Conservation (phyloP, 73 alveolate species). For the Paramecium bursaria region DNA sequence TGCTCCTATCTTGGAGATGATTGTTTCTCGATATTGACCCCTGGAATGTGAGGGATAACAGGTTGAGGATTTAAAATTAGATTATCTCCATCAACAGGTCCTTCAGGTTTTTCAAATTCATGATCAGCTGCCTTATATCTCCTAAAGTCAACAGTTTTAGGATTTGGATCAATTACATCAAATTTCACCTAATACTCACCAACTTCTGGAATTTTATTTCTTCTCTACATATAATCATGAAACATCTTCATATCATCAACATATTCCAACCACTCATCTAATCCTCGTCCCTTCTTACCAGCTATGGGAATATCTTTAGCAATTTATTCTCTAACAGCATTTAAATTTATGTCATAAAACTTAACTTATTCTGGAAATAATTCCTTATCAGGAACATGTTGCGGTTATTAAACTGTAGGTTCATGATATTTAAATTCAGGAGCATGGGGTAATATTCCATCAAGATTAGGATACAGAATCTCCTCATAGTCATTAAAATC, state of each 20-base stretch:
- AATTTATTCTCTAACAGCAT: slow-evolving; percentile 76
- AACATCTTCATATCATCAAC: slow-evolving; percentile 72
- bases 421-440: slow-evolving; percentile 73
- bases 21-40: slow-evolving; percentile 35
- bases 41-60: slow-evolving; percentile 40
- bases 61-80: slow-evolving; percentile 76
- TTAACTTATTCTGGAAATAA: slow-evolving; percentile 74
- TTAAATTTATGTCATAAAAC: slow-evolving; percentile 77
- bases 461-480: slow-evolving; percentile 76
- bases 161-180: slow-evolving; percentile 72
- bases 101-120: slow-evolving; percentile 68
- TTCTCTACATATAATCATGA: slow-evolving; percentile 57
- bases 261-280: slow-evolving; percentile 71
- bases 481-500: slow-evolving; percentile 75
- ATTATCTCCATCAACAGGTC: slow-evolving; percentile 79
- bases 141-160: slow-evolving; percentile 64
- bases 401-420: slow-evolving; percentile 72
- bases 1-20: slow-evolving; percentile 63
- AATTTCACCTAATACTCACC: slow-evolving; percentile 78
- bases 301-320: slow-evolving; percentile 79
- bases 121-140: slow-evolving; percentile 66
- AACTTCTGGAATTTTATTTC: slow-evolving; percentile 73
- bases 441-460: slow-evolving; percentile 74
- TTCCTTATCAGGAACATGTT: slow-evolving; percentile 77
- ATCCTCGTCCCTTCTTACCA: slow-evolving; percentile 61